Percentiles rank a stretch among this genome's conserved stretches.
phyloP scores from a whole-genome alignment of 208 protist genomes.

The Porcisia deanei region DNA sequence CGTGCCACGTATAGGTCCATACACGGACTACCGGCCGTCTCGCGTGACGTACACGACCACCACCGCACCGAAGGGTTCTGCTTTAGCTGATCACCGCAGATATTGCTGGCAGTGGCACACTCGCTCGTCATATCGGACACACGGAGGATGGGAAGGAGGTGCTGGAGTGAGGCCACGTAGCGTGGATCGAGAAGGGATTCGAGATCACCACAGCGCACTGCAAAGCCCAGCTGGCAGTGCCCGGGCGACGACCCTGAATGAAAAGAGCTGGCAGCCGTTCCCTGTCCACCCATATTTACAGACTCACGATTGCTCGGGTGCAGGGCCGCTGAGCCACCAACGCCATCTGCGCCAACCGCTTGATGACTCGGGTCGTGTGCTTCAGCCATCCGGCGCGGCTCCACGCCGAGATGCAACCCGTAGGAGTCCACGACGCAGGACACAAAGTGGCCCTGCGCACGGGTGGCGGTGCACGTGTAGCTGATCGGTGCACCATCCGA shows the following conservation, averaged over 20 bases:
- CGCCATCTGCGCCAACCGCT: background rate
- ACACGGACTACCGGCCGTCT: conserved; percentile 15
- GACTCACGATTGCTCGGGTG: background rate
- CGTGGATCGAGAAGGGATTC: conserved; percentile 10
- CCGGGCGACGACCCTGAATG: background rate
- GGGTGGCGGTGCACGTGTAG: background rate
- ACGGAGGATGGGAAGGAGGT: conserved; percentile 6
- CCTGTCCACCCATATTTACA: background rate
- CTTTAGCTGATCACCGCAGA: background rate
- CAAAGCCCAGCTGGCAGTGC: conserved; percentile 9
- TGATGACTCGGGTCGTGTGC: background rate
- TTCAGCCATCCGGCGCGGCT: background rate
- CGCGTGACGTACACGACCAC: conserved; percentile 21
- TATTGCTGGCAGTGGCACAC: background rate
- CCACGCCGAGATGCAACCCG: conserved; percentile 12
- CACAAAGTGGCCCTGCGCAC: conserved; percentile 3
- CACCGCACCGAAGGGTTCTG: conserved; percentile 2
- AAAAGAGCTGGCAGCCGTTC: background rate
- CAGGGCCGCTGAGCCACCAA: background rate
- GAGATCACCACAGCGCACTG: conserved; percentile 4
- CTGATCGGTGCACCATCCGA: background rate
- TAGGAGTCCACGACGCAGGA: conserved; percentile 13
- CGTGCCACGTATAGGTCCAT: conserved; percentile 25
- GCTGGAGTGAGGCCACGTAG: background rate
- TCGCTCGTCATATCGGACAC: background rate